Percentiles rank a stretch among this genome's conserved stretches.
phyloP scores from a whole-genome alignment of 73 alveolate species.

The Paramecium biaurelia region DNA sequence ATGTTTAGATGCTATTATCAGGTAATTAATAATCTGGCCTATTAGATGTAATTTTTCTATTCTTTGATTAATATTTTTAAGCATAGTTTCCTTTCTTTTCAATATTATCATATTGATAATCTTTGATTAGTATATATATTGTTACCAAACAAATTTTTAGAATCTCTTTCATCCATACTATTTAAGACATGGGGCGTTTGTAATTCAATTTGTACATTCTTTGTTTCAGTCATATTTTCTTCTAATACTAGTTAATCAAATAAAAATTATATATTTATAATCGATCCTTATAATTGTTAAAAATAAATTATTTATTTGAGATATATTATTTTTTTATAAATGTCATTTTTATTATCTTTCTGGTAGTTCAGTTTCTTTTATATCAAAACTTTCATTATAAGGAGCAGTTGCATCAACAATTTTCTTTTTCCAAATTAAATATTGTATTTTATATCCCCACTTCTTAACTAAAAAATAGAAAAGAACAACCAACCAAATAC shows the following conservation, averaged over 20 bases:
- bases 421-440: neutral
- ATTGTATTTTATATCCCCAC: neutral
- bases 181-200: neutral
- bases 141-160: neutral
- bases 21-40: conserved; percentile 52
- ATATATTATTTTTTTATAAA: neutral
- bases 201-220: neutral
- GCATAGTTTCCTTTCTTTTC: conserved; percentile 23
- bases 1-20: conserved; percentile 68
- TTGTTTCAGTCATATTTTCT: neutral
- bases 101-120: conserved; percentile 50
- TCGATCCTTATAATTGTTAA: neutral
- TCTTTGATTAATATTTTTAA: conserved; percentile 39
- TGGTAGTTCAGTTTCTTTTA: neutral
- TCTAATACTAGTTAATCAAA: neutral
- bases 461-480: neutral
- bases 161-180: neutral
- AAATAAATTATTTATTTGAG: neutral
- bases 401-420: neutral
- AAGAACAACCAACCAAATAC: neutral
- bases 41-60: conserved; percentile 60
- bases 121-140: neutral
- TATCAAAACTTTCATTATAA: neutral
- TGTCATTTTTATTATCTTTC: neutral
- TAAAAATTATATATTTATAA: neutral